A percentile compares a stretch with the other conserved stretches of the same genome.
Evolutionary conservation across 495 filamentous ascomycete genomes (phyloP).

Genomic region (Tuber borchii): DNA sequence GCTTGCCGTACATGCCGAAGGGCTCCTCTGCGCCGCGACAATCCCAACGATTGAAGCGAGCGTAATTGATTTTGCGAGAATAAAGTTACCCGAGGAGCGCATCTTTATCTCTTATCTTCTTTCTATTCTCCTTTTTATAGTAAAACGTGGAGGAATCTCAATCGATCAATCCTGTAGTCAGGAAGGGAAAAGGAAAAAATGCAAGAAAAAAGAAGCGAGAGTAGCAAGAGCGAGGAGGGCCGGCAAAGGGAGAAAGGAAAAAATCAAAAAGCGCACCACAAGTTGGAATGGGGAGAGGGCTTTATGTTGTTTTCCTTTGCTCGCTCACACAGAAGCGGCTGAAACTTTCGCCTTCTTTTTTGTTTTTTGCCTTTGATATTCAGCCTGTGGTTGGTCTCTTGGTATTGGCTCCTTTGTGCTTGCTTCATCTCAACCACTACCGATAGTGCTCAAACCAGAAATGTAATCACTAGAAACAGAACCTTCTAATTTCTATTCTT

Average conservation of each 20-base stretch:
- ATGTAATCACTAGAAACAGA: too few relatives aligned
- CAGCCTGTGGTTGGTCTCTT: background rate
- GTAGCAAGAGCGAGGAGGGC: too few relatives aligned
- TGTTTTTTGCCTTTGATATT: background rate
- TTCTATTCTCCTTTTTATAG: background rate
- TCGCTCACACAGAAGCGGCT: background rate
- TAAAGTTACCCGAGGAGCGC: too few relatives aligned
- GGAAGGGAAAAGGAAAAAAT: background rate
- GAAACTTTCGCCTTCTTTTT: background rate
- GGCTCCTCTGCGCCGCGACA: background rate
- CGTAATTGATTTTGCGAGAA: background rate
- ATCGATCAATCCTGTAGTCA: background rate
- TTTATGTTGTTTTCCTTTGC: background rate
- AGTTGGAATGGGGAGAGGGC: background rate
- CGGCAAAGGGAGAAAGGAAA: background rate
- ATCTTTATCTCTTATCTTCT: background rate
- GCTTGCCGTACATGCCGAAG: background rate
- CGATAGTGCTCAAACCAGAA: too few relatives aligned
- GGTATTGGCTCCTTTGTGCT: background rate
- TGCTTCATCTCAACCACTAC: too few relatives aligned
- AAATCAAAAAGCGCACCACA: background rate
- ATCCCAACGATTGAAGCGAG: background rate
- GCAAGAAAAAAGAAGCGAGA: background rate
- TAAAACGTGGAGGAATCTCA: background rate
- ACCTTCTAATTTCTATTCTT: too few relatives aligned